Evolutionary conservation across 129 eudicot genomes (phyloP), one percentile per base, ranked within the genome.

Genomic region (Flaveria sonorensis): DNA sequence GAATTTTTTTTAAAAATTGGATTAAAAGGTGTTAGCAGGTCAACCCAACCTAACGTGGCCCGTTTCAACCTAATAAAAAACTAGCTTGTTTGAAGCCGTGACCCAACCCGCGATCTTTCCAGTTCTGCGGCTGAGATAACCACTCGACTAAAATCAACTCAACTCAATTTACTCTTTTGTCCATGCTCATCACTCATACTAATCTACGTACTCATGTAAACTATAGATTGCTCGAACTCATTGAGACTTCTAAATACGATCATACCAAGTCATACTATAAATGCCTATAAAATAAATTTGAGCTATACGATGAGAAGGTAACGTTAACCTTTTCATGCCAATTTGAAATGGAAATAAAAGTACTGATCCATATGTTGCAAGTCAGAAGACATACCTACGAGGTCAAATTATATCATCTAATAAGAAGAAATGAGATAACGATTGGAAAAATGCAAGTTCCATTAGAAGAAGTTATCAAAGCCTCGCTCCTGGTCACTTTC

Each of bases 401-500:
- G 79, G 81, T 79, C 79, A 82, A 76, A 71, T 81, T 79, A 82
- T 72, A 77, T 76, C 78, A 60, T 84, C 79, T 84, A 88, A 83
- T 73, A 75, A 86, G 70, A 60, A 74, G 56, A 79, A 79, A 53
- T 70, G 71, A 72, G 79, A 52, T 79, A 83, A 79, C 75, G 79
- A 77, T 77, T 78, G 71, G 48, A 77, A 85, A 75, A 79, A 82
- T 74, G 82, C 83, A 83, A 88, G 70, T 81, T 83, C 85, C 95
- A 81, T 90, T 91, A 90, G 91, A 93, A 93, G 87, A 87, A 88
- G 84, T 90, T 95, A 87, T 90, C 96, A 71, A 90, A 90, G 70
- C 90, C 92, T 89, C 97, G 96, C 89, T 90, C 97, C 85, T 86
- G 72, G 76, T 93, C 97, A 84, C 86, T 84, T 90, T 88, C 93